Conservation (phyloP, 2,329 filamentous ascomycete genomes). For the Emmonsiellopsis sp. region DNA sequence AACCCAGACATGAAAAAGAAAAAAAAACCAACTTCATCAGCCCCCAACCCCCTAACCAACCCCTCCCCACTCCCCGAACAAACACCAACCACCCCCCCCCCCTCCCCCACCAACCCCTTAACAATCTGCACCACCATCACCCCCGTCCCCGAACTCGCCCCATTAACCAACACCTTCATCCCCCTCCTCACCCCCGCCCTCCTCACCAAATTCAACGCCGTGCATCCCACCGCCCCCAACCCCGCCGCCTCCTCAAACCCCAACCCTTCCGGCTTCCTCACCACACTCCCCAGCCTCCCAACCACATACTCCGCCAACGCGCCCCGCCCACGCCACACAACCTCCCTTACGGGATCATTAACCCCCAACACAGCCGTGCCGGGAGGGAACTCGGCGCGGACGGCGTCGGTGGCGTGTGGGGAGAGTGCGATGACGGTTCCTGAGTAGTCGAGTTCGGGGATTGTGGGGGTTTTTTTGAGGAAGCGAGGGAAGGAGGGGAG, state of each 20-base stretch:
- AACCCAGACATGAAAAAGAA: too few species aligned
- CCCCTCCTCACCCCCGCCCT: background rate
- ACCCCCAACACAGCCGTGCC: background rate
- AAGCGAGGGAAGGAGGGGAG: background rate
- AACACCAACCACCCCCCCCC: background rate
- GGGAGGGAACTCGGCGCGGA: background rate
- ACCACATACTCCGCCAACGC: background rate
- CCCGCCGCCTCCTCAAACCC: background rate
- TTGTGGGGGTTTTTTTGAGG: background rate
- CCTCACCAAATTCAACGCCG: background rate
- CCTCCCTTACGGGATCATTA: background rate
- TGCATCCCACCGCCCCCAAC: background rate
- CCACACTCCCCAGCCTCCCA: background rate
- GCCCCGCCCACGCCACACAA: background rate
- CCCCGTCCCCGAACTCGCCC: background rate
- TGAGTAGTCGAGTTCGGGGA: background rate
- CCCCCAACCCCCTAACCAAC: background rate
- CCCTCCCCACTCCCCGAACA: background rate
- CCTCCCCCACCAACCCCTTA: background rate
- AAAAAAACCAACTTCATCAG: background rate
- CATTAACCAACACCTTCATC: background rate
- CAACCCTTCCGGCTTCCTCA: background rate
- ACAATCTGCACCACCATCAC: background rate
- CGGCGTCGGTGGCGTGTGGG: background rate
- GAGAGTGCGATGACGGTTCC: background rate